Base-by-base conservation (phyloP, 139 green algal genomes). In the Tetraselmis striata region DNA sequence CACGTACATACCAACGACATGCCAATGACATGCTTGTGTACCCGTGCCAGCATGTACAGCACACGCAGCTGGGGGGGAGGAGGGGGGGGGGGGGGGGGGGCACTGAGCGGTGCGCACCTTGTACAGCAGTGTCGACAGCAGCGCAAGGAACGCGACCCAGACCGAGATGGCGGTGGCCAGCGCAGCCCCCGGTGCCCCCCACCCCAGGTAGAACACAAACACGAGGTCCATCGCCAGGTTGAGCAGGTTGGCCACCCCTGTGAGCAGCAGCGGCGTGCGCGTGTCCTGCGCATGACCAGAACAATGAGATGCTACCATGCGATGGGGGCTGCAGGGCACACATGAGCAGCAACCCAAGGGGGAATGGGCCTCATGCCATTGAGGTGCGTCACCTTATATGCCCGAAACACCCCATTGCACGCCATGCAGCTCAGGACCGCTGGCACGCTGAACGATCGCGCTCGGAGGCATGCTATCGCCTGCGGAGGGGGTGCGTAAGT, bases 231-330 rank as follows among this genome's bases (percentile, higher is more conserved):
- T 28, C 25, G n/a, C 2, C 74, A 77, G 74, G 74, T 77, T 77
- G 74, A 29, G 25, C 26, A 77, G 11, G 22, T 77, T n/a, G 22
- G 74, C 11, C 23, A 77, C 2, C 23, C 11, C 22, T 2, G 74
- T 31, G 26, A 29, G 2, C 74, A 77, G 74, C 74, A 77, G 74
- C 74, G 74, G 74, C 25, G 74, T 77, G 22, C 74, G 74, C 74
- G 74, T 77, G 74, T 77, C 74, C 74, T 77, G 45, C 45, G 18
- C n/a, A n/a, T n/a, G n/a, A n/a, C n/a, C n/a, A n/a, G n/a, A n/a
- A n/a, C n/a, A n/a, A n/a, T n/a, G n/a, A n/a, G n/a, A n/a, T n/a
- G n/a, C n/a, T n/a, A n/a, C n/a, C n/a, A n/a, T n/a, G n/a, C n/a
- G n/a, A n/a, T n/a, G n/a, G n/a, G n/a, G n/a, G n/a, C n/a, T n/a